These are phyloP conservation scores for Nicotiana obtusifolia DNA, from an alignment of 257 asterid species.

Conservation along the genomic window DNA sequence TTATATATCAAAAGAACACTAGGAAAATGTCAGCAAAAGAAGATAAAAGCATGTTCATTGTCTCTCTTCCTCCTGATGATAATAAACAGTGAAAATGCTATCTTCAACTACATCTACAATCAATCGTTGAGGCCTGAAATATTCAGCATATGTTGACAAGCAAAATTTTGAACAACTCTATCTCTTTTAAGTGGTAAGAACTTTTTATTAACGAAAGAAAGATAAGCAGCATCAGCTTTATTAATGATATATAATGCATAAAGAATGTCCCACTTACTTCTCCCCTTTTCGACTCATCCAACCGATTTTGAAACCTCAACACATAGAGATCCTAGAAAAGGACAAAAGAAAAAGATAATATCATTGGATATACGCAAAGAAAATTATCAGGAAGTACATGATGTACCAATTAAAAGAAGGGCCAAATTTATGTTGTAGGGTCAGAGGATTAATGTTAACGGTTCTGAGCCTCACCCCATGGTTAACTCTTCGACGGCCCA, in stretches of 20 bases:
- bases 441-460: neutral
- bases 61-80: neutral
- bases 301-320: constrained; percentile 78
- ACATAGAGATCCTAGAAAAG: constrained; percentile 67
- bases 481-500: constrained; percentile 78
- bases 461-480: constrained; percentile 48
- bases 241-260: neutral
- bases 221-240: neutral
- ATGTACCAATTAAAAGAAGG: neutral
- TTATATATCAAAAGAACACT: neutral
- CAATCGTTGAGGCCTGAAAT: neutral
- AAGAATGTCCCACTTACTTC: constrained; percentile 58
- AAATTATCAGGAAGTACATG: neutral
- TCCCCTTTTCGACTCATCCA: constrained; percentile 90
- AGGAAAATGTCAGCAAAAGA: neutral
- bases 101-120: neutral
- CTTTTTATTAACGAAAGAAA: neutral
- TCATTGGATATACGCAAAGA: neutral
- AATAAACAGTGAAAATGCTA: neutral
- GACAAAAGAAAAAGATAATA: neutral
- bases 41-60: neutral
- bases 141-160: neutral
- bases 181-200: neutral
- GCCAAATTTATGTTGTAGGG: neutral
- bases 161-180: neutral